Percentiles rank a stretch among this genome's conserved stretches.
phyloP scores from a whole-genome alignment of 83 land plant species.

The Thuja plicata region DNA sequence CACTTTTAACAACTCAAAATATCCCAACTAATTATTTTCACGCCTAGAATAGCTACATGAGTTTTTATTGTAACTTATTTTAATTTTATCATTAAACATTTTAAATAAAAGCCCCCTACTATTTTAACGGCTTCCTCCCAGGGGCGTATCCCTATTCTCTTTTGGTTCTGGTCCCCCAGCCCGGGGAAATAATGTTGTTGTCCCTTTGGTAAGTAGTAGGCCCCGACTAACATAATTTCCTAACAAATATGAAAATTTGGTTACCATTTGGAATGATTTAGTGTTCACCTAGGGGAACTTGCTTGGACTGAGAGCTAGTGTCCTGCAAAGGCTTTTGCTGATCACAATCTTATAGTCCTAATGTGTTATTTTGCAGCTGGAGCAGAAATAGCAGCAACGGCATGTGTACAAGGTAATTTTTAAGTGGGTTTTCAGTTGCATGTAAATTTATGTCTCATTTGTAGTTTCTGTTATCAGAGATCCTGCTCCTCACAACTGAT shows the following conservation, averaged over 20 bases:
- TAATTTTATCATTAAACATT: too few relatives aligned
- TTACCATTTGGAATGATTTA: background rate
- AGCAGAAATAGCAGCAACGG: background rate
- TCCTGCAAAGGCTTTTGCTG: background rate
- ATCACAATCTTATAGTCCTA: background rate
- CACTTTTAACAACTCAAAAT: too few relatives aligned
- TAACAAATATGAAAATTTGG: background rate
- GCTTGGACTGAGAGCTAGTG: background rate
- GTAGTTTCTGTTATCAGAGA: background rate
- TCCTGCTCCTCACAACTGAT: background rate
- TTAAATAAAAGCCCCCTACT: too few relatives aligned
- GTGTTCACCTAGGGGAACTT: background rate
- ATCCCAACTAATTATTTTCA: too few relatives aligned
- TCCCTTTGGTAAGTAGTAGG: too few relatives aligned
- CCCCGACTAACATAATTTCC: too few relatives aligned
- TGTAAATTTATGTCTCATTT: background rate
- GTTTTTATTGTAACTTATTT: too few relatives aligned
- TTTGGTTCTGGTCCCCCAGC: too few relatives aligned
- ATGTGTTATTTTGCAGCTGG: background rate
- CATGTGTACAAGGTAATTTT: background rate
- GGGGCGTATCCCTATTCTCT: too few relatives aligned
- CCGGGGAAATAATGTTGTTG: too few relatives aligned
- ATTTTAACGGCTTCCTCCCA: too few relatives aligned
- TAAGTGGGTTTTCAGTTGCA: background rate
- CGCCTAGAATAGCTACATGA: too few relatives aligned